Base-by-base conservation (phyloP, 2,329 filamentous ascomycete genomes). In the Aureobasidium sp. region DNA sequence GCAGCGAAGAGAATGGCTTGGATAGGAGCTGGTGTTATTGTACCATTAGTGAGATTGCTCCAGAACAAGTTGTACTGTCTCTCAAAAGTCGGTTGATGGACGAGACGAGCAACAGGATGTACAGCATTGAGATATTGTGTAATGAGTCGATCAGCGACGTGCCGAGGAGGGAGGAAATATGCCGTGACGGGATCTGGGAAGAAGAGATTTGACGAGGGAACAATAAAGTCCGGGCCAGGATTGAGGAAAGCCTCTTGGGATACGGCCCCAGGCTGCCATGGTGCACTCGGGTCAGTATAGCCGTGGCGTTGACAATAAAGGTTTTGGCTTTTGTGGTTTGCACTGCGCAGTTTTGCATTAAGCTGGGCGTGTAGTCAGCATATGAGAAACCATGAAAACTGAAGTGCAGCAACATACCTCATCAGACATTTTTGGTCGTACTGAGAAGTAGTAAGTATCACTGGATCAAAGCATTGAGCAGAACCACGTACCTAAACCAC, bases 1-100 rank as follows among this genome's bases (percentile, higher is more conserved):
- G 83, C 82, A 0, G 87, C 84, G 69, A 90, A 88, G 0, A 91
- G 78, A 27, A 90, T 76, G 1, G 87, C 86, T 71, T 90, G 87
- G 13, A 84, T 78, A 4, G 87, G 87, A 24, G 80, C 75, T 2
- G 82, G 76, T 8, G 87, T 87, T 71, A 90, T 86, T 44, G 82
- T 79, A 3, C 83, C 82, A 9, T 78, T 75, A 10, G 75, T 74
- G 37, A 89, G 79, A 47, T 84, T 80, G 4, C 81, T 79, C 86
- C 87, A 90, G 68, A 92, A 90, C 1, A 75, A 72, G 2, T 79
- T 73, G 68, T 90, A 91, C 48, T 85, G 80, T 20, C 76, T 76
- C 69, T 89, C 82, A 63, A 92, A 87, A 0, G 84, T 84, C 1
- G 85, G 84, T 26, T 83, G 79, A 70, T 92, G 88, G 0, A 90